These are phyloP conservation scores for Vitis rotundifolia DNA, from an alignment of 164 flowering plant species.

Conservation along the genomic window DNA sequence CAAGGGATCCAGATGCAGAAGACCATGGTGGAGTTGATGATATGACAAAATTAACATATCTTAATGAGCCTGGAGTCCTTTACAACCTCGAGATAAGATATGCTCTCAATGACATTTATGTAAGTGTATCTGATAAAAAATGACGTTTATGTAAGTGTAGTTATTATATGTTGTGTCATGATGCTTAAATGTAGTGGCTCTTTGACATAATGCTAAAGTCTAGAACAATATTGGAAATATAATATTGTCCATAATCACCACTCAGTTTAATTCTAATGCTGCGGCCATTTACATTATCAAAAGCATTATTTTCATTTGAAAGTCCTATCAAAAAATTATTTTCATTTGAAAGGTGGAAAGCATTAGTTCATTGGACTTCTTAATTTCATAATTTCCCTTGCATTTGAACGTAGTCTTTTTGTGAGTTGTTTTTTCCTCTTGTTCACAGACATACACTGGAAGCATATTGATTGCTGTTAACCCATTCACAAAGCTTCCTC, in stretches of 20 bases:
- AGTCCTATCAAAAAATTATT: no score
- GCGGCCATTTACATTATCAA: no score
- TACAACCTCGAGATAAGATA: constrained; percentile 86
- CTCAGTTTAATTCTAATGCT: no score
- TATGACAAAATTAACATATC: constrained; percentile 92
- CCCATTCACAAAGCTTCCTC: constrained; percentile 97
- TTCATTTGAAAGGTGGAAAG: no score
- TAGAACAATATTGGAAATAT: no score
- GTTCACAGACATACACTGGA: constrained; percentile 89
- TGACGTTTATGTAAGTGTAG: no score
- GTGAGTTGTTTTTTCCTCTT: constrained; percentile 8
- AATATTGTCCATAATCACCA: no score
- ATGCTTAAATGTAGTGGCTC: no score
- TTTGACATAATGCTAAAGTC: no score
- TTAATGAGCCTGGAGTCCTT: constrained; percentile 97
- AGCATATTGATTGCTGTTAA: constrained; percentile 98
- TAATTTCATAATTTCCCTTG: not conserved
- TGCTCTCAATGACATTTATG: constrained; percentile 93
- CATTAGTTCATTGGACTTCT: no score
- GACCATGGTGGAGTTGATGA: constrained; percentile 96
- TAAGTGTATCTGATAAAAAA: constrained; percentile 35
- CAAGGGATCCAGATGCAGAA: constrained; percentile 84
- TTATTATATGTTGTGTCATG: no score
- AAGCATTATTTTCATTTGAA: no score
- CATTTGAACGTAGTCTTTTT: not conserved